Conservation (phyloP, 192 early-diverging fungal species). For the Coemansia sp. region DNA sequence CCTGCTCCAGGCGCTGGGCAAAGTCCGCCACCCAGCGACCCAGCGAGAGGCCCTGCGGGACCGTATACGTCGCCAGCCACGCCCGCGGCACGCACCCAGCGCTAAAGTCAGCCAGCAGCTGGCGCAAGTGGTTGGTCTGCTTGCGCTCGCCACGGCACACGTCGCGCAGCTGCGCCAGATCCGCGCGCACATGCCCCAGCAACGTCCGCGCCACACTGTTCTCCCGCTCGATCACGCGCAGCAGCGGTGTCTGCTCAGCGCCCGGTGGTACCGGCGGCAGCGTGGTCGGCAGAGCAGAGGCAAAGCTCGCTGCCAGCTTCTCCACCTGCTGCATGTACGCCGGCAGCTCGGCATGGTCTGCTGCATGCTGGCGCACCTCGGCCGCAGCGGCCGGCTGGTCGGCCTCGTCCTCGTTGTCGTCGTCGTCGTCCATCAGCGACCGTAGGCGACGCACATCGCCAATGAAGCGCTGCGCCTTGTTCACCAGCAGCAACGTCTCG, state of each 20-base stretch:
- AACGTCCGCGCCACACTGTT: conserved; percentile 55
- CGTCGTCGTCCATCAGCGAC: conserved; percentile 75
- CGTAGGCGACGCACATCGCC: conserved; percentile 81
- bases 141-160: conserved; percentile 73
- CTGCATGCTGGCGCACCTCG: neutral
- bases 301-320: conserved; percentile 54
- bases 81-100: conserved; percentile 65
- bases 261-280: neutral
- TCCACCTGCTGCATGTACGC: conserved; percentile 70
- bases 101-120: conserved; percentile 61
- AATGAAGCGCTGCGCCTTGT: conserved; percentile 75
- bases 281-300: conserved; percentile 48
- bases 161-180: conserved; percentile 58
- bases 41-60: conserved; percentile 53
- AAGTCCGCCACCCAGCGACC: conserved; percentile 72
- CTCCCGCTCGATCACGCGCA: conserved; percentile 83
- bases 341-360: conserved; percentile 52
- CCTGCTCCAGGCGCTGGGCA: conserved; percentile 60
- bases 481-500: conserved; percentile 80
- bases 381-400: neutral
- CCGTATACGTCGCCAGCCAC: conserved; percentile 48
- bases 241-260: conserved; percentile 54
- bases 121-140: conserved; percentile 81
- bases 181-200: conserved; percentile 57
- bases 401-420: neutral